These are phyloP conservation scores for Metschnikowia gelsemii DNA, from an alignment of 805 yeast species.

Conservation along the genomic window DNA sequence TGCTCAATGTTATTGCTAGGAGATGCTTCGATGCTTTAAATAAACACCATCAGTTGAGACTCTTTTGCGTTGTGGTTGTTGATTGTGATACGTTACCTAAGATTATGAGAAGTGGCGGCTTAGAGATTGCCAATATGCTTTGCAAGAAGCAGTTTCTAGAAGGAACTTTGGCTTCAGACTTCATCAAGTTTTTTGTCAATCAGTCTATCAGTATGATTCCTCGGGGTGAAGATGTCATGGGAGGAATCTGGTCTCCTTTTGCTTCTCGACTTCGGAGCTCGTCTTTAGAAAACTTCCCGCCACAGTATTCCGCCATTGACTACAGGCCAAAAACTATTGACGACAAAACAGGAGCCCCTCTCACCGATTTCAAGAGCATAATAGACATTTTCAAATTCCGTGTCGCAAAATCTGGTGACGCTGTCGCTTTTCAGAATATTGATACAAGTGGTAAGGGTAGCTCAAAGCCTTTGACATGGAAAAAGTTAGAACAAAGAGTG, in stretches of 20 bases:
- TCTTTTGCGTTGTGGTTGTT: conserved; percentile 78
- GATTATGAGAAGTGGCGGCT: conserved; percentile 77
- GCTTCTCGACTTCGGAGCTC: conserved; percentile 64
- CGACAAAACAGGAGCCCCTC: conserved; percentile 68
- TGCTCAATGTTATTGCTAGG: conserved; percentile 43
- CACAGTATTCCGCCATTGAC: conserved; percentile 81
- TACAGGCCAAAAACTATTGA: conserved; percentile 74
- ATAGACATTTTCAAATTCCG: conserved; percentile 78
- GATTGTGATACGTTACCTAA: conserved; percentile 82
- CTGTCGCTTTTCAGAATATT: conserved; percentile 62
- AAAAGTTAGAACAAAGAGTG: conserved; percentile 71
- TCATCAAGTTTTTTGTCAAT: conserved; percentile 73
- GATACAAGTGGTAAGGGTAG: conserved; percentile 37
- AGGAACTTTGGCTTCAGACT: conserved; percentile 77
- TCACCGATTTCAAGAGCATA: conserved; percentile 70
- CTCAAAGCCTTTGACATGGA: conserved; percentile 60
- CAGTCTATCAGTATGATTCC: conserved; percentile 65
- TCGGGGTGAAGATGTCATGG: conserved; percentile 70
- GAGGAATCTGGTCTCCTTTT: conserved; percentile 83
- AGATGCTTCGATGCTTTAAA: conserved; percentile 44
- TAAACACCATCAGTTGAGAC: conserved; percentile 64
- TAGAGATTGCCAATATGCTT: conserved; percentile 89
- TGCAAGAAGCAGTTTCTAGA: conserved; percentile 73
- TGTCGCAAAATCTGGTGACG: conserved; percentile 70
- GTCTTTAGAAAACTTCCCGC: conserved; percentile 60